Percentiles rank a stretch among this genome's conserved stretches.
These are phyloP conservation scores for Gossypium bickii DNA, from an alignment of 345 rosid genomes.

Conservation along the genomic window DNA sequence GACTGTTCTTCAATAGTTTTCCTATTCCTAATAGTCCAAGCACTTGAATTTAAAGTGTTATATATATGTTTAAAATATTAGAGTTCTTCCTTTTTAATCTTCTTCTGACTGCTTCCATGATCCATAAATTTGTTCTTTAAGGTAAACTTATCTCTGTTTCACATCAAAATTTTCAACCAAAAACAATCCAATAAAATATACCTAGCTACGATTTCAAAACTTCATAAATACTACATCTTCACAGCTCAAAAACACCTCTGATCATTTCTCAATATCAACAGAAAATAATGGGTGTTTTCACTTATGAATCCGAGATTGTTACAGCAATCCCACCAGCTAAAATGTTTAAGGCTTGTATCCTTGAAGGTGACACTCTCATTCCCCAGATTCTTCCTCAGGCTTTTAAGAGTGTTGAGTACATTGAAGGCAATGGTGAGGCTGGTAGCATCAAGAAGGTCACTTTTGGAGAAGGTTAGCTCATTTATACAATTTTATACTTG, in stretches of 20 bases:
- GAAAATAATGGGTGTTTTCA: conserved; percentile 18
- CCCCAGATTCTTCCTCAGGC: conserved; percentile 33
- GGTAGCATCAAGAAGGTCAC: conserved; percentile 27
- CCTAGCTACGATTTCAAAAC: too few relatives aligned
- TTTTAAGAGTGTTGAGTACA: conserved; percentile 8
- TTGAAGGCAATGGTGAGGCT: conserved; percentile 37
- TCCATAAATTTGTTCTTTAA: neutral
- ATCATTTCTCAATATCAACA: too few relatives aligned
- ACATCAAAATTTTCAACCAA: too few relatives aligned
- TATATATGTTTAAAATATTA: too few relatives aligned
- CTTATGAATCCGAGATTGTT: conserved; percentile 6
- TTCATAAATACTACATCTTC: too few relatives aligned
- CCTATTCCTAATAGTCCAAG: too few relatives aligned
- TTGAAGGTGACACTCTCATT: conserved; percentile 27
- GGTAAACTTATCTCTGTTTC: neutral
- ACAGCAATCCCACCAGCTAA: conserved; percentile 14
- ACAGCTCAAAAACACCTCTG: too few relatives aligned
- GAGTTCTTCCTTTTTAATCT: neutral
- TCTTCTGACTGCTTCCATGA: neutral
- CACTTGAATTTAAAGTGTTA: too few relatives aligned
- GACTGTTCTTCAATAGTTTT: too few relatives aligned
- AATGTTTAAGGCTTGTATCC: conserved; percentile 19
- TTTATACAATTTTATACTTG: neutral
- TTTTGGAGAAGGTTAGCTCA: conserved; percentile 3
- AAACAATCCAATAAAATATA: too few relatives aligned